A percentile compares a stretch with the other conserved stretches of the same genome.
These are phyloP conservation scores for Ceriops decandra DNA, from an alignment of 345 rosid species.

Conservation along the genomic window DNA sequence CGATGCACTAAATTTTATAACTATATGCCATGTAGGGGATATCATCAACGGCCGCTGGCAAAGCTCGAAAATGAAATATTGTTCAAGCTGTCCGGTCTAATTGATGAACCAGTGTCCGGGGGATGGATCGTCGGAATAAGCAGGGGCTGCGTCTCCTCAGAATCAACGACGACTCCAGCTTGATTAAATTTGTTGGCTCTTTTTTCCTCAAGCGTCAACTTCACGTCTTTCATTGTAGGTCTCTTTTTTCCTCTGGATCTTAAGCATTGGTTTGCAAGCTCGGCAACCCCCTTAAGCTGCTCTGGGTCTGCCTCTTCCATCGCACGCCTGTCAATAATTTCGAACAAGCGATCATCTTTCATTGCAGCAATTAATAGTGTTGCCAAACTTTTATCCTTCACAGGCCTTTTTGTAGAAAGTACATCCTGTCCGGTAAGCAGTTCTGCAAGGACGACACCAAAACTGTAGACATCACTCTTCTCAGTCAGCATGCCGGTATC, in stretches of 20 bases:
- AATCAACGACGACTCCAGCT: background rate
- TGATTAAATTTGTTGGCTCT: background rate
- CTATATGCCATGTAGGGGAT: background rate
- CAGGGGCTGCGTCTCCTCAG: background rate
- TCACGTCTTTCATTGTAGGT: slow-evolving; percentile 45
- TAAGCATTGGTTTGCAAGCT: slow-evolving; percentile 37
- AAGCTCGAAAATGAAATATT: slow-evolving; percentile 18
- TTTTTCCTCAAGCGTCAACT: slow-evolving; percentile 26
- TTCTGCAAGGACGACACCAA: no score
- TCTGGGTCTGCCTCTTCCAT: slow-evolving; percentile 9
- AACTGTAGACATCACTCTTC: no score
- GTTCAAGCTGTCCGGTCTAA: background rate
- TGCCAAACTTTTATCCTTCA: no score
- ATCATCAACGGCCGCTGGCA: slow-evolving; percentile 14
- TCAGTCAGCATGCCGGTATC: no score
- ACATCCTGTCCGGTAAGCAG: no score
- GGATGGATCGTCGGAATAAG: background rate
- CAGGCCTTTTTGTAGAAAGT: no score
- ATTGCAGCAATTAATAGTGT: no score
- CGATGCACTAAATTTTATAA: slow-evolving; percentile 27
- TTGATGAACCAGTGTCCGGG: no score
- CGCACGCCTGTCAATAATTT: no score
- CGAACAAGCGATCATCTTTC: no score
- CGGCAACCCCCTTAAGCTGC: slow-evolving; percentile 28
- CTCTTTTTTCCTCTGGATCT: slow-evolving; percentile 32